Conservation (phyloP, 352 stramenopile genomes). For the Phytophthora lateralis region DNA sequence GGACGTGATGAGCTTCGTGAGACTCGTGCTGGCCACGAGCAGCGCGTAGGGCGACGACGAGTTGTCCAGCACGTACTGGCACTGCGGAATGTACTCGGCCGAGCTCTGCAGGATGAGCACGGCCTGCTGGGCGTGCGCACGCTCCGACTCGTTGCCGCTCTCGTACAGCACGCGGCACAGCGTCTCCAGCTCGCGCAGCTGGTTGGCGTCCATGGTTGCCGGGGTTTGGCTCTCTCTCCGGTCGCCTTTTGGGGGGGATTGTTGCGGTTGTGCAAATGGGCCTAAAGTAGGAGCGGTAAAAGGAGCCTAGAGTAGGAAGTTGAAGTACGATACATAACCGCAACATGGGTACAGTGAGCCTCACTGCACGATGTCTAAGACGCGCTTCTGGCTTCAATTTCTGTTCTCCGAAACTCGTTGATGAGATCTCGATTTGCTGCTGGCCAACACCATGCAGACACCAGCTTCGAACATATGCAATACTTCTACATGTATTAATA, state of each 20-base stretch:
- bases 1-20: constrained; percentile 97
- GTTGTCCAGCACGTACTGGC: constrained; percentile 98
- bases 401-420: no score
- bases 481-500: no score
- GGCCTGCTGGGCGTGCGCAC: constrained; percentile 77
- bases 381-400: no score
- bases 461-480: no score
- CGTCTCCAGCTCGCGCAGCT: constrained; percentile 80
- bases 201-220: constrained; percentile 69
- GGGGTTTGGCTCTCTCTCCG: constrained; percentile 3
- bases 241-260: constrained; percentile 34
- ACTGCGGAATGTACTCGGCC: constrained; percentile 98
- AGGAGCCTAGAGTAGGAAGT: constrained; percentile 3
- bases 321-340: constrained; percentile 1
- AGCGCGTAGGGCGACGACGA: constrained; percentile 95
- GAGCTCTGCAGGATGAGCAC: constrained; percentile 90
- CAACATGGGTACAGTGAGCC: constrained; percentile 1
- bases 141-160: constrained; percentile 73
- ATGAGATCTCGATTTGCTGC: no score
- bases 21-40: constrained; percentile 95
- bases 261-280: constrained; percentile 1
- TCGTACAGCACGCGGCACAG: constrained; percentile 85
- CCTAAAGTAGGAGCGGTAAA: background rate
- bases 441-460: no score
- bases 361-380: no score